Percentiles rank a stretch among this genome's conserved stretches.
phyloP scores from a whole-genome alignment of 257 asterid species.

The Petunia axillaris region DNA sequence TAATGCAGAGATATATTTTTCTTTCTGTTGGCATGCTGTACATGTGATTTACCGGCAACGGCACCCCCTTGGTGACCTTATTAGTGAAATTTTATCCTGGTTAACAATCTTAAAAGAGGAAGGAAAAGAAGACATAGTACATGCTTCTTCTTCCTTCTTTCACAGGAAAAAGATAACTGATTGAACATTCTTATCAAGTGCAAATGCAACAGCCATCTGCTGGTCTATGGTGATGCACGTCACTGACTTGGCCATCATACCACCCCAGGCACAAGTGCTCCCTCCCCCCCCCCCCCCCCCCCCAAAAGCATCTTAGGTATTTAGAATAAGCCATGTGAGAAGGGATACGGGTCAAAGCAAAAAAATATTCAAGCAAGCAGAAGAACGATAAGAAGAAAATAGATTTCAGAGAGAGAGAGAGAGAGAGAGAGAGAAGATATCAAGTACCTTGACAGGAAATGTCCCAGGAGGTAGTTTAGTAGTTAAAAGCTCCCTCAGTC shows the following conservation, averaged over 20 bases:
- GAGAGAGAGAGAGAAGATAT: not conserved
- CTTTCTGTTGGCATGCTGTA: not conserved
- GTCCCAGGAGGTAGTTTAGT: slow-evolving; percentile 93
- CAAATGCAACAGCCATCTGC: slow-evolving; percentile 14
- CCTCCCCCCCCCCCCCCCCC: not conserved
- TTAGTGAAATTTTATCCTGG: not conserved
- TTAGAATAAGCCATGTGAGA: not conserved
- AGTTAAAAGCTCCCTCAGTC: slow-evolving; percentile 96
- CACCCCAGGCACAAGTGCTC: not conserved
- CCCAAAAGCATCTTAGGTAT: not conserved
- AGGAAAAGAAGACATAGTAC: not conserved
- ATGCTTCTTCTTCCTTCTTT: not conserved
- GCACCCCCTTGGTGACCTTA: not conserved
- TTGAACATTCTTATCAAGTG: not conserved
- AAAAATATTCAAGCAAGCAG: not conserved
- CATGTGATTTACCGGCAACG: not conserved
- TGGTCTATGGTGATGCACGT: not conserved
- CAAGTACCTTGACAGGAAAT: slow-evolving; percentile 93
- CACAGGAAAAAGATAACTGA: not conserved
- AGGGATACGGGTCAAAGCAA: not conserved
- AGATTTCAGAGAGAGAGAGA: slow-evolving; percentile 5
- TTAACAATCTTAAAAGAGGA: not conserved
- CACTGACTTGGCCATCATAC: slow-evolving; percentile 17
- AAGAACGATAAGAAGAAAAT: slow-evolving; percentile 2
- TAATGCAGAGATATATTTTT: not conserved